Base-by-base conservation (phyloP, 2,329 filamentous ascomycete species). In the Fonsecaea pedrosoi region DNA sequence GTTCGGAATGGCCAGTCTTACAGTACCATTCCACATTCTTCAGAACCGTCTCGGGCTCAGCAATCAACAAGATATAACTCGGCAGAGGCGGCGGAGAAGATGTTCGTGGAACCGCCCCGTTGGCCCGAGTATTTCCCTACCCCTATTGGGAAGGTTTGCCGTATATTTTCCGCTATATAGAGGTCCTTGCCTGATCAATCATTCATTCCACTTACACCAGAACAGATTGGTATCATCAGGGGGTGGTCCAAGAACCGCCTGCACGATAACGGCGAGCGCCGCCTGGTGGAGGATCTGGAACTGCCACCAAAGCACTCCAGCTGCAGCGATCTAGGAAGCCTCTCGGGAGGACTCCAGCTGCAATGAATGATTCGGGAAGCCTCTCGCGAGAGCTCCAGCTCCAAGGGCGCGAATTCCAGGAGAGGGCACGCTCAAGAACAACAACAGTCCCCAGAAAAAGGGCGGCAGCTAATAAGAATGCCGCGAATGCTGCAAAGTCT, bases 241-340 rank as follows among this genome's bases (percentile, higher is more conserved):
- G 90, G 92, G 74, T 99, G 96, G 85, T 97, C 98, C 82, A 87
- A 92, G 66, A 89, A 89, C 73, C 97, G 96, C 79, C 82, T 99
- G 65, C 91, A 92, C 74, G 90, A 92, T 64, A 95, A 94, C 77
- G 87, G 87, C 76, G 89, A 94, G 74, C 87, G 93, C 77, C 89
- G 92, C 53, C 85, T 99, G 71, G 83, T 96, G 60, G 95, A 99
- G 81, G 95, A 99, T 79, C 92, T 98, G 75, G 94, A 99, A 73
- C 82, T 99, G 30, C 95, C 96, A 15, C 87, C 90, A 63, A 99
- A 99, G 80, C 95, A 21, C 21, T 21, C 21, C 21, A 21, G 21
- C 21, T 21, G 21, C 21, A 21, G 1, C 21, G 21, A 21, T 21
- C 21, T 1, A 21, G 21, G 1, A 21, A 21, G 21, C 21, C 21